A percentile compares a stretch with the other conserved stretches of the same genome.
Conservation (phyloP, 1,139 yeast genomes). For the Geotrichum klebahnii region DNA sequence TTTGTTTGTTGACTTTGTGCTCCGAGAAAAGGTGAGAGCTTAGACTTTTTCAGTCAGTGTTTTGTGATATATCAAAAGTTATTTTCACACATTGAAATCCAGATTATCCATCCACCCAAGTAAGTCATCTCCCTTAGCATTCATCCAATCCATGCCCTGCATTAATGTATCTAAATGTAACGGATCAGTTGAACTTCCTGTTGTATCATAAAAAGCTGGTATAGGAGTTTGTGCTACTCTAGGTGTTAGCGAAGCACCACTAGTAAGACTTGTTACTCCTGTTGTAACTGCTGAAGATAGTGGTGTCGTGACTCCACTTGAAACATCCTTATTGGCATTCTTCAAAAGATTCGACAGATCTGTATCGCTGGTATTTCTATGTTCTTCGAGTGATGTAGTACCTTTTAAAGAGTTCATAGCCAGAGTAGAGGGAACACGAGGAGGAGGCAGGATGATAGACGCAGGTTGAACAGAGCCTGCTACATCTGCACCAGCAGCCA, state of each 20-base stretch:
- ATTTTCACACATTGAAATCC: conserved; percentile 18
- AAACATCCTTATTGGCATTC: not conserved
- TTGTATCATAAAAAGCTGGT: conserved; percentile 31
- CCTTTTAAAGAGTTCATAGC: conserved; percentile 1
- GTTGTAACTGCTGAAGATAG: not conserved
- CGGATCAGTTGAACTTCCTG: conserved; percentile 35
- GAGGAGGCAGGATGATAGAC: conserved; percentile 14
- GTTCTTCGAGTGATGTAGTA: not conserved
- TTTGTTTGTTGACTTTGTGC: too few relatives aligned
- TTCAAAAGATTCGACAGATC: not conserved
- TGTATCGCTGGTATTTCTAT: not conserved
- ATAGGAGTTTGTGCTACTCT: conserved; percentile 9
- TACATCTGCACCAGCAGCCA: conserved; percentile 21
- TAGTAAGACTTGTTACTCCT: not conserved
- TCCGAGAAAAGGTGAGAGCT: too few relatives aligned
- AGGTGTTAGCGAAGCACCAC: not conserved
- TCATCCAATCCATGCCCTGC: conserved; percentile 83
- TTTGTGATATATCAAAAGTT: too few relatives aligned
- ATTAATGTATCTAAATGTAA: conserved; percentile 45
- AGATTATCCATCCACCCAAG: conserved; percentile 83
- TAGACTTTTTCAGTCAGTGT: too few relatives aligned
- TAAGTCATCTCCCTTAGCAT: conserved; percentile 74
- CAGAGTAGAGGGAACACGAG: conserved; percentile 5
- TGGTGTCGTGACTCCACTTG: not conserved
- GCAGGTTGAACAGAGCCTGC: conserved; percentile 23